phyloP scores from a whole-genome alignment of 139 green algal genomes.

The Yamagishiella unicocca region DNA sequence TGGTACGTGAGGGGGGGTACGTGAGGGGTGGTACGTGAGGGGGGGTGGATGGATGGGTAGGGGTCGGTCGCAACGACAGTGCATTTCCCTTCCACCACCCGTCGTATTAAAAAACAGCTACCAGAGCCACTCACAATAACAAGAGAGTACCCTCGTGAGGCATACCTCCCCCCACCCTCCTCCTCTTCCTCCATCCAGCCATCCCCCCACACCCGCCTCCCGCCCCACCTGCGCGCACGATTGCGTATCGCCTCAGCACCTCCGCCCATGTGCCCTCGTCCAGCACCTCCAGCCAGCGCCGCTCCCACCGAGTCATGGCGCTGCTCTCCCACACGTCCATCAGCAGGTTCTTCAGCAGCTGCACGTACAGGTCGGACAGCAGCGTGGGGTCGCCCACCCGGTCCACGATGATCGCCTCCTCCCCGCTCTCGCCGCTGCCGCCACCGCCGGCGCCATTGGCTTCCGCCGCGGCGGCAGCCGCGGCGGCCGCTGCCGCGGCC shows the following conservation, averaged over 20 bases:
- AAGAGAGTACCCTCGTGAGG: too few relatives aligned
- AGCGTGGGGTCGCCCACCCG: constrained; percentile 25
- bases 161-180: too few relatives aligned
- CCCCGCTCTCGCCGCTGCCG: neutral
- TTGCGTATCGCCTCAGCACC: constrained; percentile 41
- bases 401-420: constrained; percentile 34
- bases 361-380: constrained; percentile 43
- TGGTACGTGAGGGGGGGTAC: too few relatives aligned
- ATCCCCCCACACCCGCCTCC: too few relatives aligned
- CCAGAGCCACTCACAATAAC: too few relatives aligned
- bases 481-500: neutral
- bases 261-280: constrained; percentile 46
- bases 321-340: constrained; percentile 43
- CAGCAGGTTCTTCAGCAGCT: constrained; percentile 45
- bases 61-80: too few relatives aligned
- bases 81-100: too few relatives aligned
- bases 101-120: too few relatives aligned
- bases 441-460: neutral
- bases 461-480: neutral
- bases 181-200: neutral
- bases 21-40: too few relatives aligned
- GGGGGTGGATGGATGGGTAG: too few relatives aligned
- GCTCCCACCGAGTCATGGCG: constrained; percentile 26
- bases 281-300: constrained; percentile 39
- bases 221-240: constrained; percentile 8